Evolutionary conservation across 2,329 filamentous ascomycete genomes (phyloP).

Genomic region (Aureobasidium sp.): DNA sequence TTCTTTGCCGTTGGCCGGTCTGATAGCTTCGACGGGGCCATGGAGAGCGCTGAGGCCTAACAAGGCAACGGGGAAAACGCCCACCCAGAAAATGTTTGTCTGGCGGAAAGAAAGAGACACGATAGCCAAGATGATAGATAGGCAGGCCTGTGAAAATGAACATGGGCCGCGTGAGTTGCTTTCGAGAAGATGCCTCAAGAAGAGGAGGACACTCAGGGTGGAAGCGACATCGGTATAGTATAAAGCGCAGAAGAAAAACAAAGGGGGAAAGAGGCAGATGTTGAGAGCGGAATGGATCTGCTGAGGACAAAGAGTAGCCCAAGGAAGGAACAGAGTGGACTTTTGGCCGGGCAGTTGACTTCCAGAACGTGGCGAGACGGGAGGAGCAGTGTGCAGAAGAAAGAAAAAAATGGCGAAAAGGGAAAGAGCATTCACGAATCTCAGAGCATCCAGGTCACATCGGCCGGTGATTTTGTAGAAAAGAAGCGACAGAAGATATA

Average conservation of each 20-base stretch:
- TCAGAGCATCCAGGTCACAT: conserved; percentile 34
- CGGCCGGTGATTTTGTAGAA: conserved; percentile 32
- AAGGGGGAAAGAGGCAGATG: conserved; percentile 72
- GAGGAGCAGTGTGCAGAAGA: conserved; percentile 18
- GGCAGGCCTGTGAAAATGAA: conserved; percentile 16
- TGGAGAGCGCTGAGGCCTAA: conserved; percentile 40
- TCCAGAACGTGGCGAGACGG: conserved; percentile 8
- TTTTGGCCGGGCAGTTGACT: neutral
- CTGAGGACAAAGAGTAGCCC: conserved; percentile 27
- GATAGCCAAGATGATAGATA: conserved; percentile 51
- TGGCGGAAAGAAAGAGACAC: conserved; percentile 72
- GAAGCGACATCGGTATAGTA: conserved; percentile 94
- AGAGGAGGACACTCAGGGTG: conserved; percentile 64
- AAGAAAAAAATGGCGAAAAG: conserved; percentile 31
- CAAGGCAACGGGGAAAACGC: conserved; percentile 62
- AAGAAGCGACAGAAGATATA: conserved; percentile 46
- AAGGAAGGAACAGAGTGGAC: conserved; percentile 24
- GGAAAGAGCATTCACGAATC: conserved; percentile 34
- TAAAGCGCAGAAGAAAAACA: conserved; percentile 93
- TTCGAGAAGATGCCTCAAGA: conserved; percentile 50
- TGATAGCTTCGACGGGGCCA: conserved; percentile 44
- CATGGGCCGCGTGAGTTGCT: conserved; percentile 1
- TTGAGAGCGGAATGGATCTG: conserved; percentile 63
- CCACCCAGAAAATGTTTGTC: conserved; percentile 95
- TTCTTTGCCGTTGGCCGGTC: conserved; percentile 8